Conservation (phyloP, 2,329 filamentous ascomycete genomes). For the Colletotrichum lentis region DNA sequence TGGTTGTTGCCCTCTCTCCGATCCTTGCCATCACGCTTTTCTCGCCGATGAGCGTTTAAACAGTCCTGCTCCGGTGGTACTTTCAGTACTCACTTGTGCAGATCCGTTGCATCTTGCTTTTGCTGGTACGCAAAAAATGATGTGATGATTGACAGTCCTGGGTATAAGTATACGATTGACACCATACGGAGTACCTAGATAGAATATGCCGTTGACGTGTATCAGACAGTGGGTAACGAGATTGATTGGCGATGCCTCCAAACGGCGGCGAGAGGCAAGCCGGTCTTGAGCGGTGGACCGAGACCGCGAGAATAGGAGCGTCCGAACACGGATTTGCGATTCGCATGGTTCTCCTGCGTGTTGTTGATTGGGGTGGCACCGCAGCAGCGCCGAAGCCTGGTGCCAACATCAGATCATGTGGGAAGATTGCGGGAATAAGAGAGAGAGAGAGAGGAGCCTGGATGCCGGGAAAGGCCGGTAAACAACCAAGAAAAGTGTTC, state of each 20-base stretch:
- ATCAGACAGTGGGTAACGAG: not conserved
- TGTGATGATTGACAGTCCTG: too few species aligned
- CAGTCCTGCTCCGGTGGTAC: not conserved
- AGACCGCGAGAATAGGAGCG: not conserved
- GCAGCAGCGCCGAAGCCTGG: slow-evolving; percentile 27
- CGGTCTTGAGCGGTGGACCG: not conserved
- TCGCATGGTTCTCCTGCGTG: not conserved
- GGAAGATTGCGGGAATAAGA: not conserved
- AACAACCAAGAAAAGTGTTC: too few species aligned
- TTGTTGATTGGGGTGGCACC: not conserved
- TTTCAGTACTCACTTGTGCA: too few species aligned
- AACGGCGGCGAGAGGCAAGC: not conserved
- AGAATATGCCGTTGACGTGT: not conserved
- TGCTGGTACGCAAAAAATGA: too few species aligned
- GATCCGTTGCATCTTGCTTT: too few species aligned
- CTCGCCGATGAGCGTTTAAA: not conserved
- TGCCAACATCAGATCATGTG: slow-evolving; percentile 22
- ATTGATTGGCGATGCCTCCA: not conserved
- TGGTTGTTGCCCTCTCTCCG: not conserved
- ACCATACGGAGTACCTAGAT: not conserved
- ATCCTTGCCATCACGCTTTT: not conserved
- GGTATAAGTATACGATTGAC: too few species aligned
- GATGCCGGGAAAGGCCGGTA: not conserved
- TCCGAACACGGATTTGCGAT: not conserved
- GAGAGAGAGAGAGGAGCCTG: not conserved